Evolutionary conservation across 2,329 filamentous ascomycete genomes (phyloP).

Genomic region (Aspergillus ochraceoroseus): DNA sequence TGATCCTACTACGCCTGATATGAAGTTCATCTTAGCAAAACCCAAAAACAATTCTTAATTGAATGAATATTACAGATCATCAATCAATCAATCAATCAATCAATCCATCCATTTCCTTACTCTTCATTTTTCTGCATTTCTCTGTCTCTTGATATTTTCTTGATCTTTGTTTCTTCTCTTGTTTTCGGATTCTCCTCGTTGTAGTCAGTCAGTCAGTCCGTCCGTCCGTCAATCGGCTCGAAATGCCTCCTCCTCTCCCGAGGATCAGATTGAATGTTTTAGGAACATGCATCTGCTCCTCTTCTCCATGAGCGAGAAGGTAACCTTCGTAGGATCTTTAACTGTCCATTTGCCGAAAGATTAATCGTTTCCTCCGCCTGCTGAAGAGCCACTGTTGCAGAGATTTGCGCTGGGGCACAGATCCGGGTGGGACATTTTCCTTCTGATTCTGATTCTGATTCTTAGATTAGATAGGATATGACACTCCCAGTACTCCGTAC

Average conservation of each 20-base stretch:
- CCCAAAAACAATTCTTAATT: conserved; percentile 5
- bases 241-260: conserved; percentile 46
- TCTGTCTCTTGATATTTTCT: neutral
- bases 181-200: conserved; percentile 1
- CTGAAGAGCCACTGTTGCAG: conserved; percentile 61
- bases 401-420: conserved; percentile 60
- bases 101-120: conserved; percentile 9
- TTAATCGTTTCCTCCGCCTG: conserved; percentile 44
- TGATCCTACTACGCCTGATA: conserved; percentile 13
- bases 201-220: conserved; percentile 2
- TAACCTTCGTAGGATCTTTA: conserved; percentile 31
- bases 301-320: conserved; percentile 44
- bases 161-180: neutral
- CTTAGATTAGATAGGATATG: no score
- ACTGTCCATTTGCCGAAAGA: conserved; percentile 40
- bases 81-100: conserved; percentile 3
- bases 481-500: no score
- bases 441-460: conserved; percentile 1
- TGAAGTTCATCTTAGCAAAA: conserved; percentile 9
- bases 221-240: conserved; percentile 35
- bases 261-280: conserved; percentile 25
- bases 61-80: conserved; percentile 1
- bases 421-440: conserved; percentile 59
- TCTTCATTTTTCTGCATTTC: conserved; percentile 3
- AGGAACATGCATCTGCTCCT: conserved; percentile 22